Conservation (phyloP, 2,329 filamentous ascomycete species). For the Pseudocercospora crystallina region DNA sequence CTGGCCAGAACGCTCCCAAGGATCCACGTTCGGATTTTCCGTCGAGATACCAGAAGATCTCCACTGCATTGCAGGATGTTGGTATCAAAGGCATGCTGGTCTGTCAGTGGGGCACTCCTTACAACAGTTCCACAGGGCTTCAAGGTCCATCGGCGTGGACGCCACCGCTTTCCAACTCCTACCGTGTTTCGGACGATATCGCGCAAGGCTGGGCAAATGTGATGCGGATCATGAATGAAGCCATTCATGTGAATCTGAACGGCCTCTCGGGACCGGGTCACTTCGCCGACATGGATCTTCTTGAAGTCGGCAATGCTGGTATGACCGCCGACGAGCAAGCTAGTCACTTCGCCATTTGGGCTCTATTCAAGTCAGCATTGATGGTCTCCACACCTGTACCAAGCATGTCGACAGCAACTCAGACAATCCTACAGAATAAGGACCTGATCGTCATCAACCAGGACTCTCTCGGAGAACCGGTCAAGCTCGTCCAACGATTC, state of each 20-base stretch:
- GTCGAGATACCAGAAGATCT: conserved; percentile 27
- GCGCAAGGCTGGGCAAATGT: conserved; percentile 31
- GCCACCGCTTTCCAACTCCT: conserved; percentile 30
- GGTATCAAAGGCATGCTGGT: conserved; percentile 32
- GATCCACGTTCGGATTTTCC: conserved; percentile 32
- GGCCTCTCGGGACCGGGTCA: conserved; percentile 29
- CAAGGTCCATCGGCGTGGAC: conserved; percentile 35
- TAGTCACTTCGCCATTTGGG: conserved; percentile 33
- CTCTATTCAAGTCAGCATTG: conserved; percentile 32
- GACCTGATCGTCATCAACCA: conserved; percentile 61
- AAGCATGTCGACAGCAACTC: conserved; percentile 21
- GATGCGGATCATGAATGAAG: conserved; percentile 32
- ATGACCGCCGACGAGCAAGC: conserved; percentile 31
- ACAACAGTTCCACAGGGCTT: conserved; percentile 24
- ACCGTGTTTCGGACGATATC: conserved; percentile 35
- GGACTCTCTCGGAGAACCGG: conserved; percentile 54
- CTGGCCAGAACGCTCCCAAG: conserved; percentile 30
- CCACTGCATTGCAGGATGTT: conserved; percentile 27
- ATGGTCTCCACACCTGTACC: conserved; percentile 26
- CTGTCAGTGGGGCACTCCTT: conserved; percentile 31
- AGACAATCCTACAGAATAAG: conserved; percentile 44
- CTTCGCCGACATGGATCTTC: conserved; percentile 31
- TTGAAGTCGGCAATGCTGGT: conserved; percentile 33
- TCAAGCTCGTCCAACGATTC: conserved; percentile 47
- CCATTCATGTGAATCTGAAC: conserved; percentile 30